Base-by-base conservation (phyloP, 1,284 basidiomycete species). In the Phellopilus nigrolimitatus region DNA sequence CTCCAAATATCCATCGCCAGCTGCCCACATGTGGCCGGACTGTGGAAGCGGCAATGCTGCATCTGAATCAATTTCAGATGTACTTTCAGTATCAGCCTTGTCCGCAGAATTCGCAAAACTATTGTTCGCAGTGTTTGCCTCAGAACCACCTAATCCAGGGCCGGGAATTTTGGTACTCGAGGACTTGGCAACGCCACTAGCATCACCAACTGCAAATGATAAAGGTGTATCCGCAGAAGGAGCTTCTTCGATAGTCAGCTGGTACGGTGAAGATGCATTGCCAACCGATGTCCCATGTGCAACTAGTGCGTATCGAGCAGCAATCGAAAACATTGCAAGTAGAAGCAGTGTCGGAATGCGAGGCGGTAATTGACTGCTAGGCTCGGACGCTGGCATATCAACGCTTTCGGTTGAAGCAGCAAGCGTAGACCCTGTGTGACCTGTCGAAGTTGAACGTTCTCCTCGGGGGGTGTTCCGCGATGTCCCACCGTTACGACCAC, bases 261-360 rank as follows among this genome's bases (percentile, higher is more conserved):
- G 43, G 9, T 22, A 37, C 12, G 52, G 52, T 7, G 52, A 54
- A 19, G 52, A 28, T 10, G 42, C 27, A 17, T 9, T 43, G 19
- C 41, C 41, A 4, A 22, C 34, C 13, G 49, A 46, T 25, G 53
- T 55, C 9, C 49, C 48, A 41, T 48, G 54, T 15, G 57, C 52
- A 42, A 60, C 56, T 33, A 60, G 40, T 25, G 77, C 74, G 63
- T 87, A 88, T 9, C 90, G 80, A 3, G 88, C 79, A 1, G 88
- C 84, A 34, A 89, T 73, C 7, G 90, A 73, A 61, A 84, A 90
- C 75, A 93, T 91, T 13, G 79, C 75, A 17, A 92, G 74, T 1
- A 92, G 72, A 12, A 92, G 73, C 1, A 91, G 72, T 2, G 78
- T 68, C 1, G 90, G 79, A 17, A 86, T 71, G 37, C 71, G 69